Percentiles rank a stretch among this genome's conserved stretches.
Conservation (phyloP, 108 stramenopile species). For the Nannochloropsis granulata region DNA sequence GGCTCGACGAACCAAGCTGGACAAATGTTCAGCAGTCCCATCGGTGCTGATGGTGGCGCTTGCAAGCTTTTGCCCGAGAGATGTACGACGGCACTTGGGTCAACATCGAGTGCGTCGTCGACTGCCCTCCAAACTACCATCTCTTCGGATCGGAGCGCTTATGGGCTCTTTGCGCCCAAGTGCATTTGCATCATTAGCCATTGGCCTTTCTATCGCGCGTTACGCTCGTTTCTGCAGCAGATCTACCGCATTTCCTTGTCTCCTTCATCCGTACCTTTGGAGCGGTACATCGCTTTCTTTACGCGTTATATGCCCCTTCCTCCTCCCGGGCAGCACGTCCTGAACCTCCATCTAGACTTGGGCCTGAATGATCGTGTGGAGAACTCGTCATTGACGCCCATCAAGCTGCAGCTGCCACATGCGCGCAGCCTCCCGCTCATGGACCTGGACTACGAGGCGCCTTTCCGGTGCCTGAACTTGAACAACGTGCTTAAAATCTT, state of each 20-base stretch:
- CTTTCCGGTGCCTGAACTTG: conserved; percentile 32
- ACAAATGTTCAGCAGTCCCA: background rate
- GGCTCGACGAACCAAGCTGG: background rate
- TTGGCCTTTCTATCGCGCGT: conserved; percentile 36
- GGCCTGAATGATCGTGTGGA: conserved; percentile 15
- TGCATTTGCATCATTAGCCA: conserved; percentile 34
- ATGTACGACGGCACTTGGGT: background rate
- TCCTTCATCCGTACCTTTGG: conserved; percentile 23
- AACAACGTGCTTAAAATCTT: conserved; percentile 25
- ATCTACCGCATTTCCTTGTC: conserved; percentile 37
- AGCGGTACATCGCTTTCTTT: conserved; percentile 35
- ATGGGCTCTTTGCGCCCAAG: conserved; percentile 33
- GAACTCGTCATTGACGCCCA: conserved; percentile 23
- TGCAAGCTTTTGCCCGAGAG: background rate
- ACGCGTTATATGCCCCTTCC: conserved; percentile 33
- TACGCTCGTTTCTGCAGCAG: conserved; percentile 35
- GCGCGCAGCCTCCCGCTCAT: conserved; percentile 24
- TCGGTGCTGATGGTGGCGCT: background rate
- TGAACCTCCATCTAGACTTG: conserved; percentile 27
- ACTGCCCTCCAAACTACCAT: background rate
- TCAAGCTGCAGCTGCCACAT: conserved; percentile 25
- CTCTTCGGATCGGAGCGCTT: background rate
- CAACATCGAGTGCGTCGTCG: background rate
- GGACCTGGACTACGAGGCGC: conserved; percentile 37
- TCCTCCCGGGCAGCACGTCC: conserved; percentile 12